phyloP scores from a whole-genome alignment of 1,139 yeast species.

The Hansenula sp. region DNA sequence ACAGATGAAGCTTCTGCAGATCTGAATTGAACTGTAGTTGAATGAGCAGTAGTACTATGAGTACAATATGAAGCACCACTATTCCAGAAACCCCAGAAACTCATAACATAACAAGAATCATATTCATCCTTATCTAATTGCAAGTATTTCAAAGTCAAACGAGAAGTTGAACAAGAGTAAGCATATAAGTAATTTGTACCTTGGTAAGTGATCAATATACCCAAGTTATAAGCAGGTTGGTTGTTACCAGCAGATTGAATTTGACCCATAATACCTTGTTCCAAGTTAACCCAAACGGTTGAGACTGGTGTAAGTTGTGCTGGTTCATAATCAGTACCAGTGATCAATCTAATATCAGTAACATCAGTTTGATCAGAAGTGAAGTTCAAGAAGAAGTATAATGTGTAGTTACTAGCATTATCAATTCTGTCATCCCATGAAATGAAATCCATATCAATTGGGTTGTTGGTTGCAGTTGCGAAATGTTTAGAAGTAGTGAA shows the following conservation, averaged over 20 bases:
- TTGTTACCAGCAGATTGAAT: background rate
- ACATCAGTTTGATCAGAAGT: constrained; percentile 13
- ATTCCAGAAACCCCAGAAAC: constrained; percentile 4
- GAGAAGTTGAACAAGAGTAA: constrained; percentile 4
- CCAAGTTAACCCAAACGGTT: constrained; percentile 10
- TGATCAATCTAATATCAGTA: constrained; percentile 11
- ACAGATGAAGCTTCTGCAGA: constrained; percentile 6
- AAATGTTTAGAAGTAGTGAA: constrained; percentile 4
- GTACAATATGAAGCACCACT: constrained; percentile 1
- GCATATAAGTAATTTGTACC: constrained; percentile 8
- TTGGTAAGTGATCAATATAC: constrained; percentile 5
- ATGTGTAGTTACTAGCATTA: constrained; percentile 1
- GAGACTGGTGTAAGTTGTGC: constrained; percentile 1
- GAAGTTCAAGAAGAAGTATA: constrained; percentile 14
- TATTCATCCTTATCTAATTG: constrained; percentile 2
- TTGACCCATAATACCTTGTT: constrained; percentile 12
- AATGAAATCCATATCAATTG: constrained; percentile 1
- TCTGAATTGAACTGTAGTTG: constrained; percentile 16
- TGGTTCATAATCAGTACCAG: constrained; percentile 2
- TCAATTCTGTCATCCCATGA: background rate
- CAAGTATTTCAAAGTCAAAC: constrained; percentile 1
- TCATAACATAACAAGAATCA: constrained; percentile 4
- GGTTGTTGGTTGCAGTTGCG: constrained; percentile 5
- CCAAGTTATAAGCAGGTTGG: constrained; percentile 4
- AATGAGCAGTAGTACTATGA: constrained; percentile 13